Evolutionary conservation across 1,284 basidiomycete species (phyloP), one percentile per base, ranked within the genome.

Genomic region (Uromyces viciae-fabae): DNA sequence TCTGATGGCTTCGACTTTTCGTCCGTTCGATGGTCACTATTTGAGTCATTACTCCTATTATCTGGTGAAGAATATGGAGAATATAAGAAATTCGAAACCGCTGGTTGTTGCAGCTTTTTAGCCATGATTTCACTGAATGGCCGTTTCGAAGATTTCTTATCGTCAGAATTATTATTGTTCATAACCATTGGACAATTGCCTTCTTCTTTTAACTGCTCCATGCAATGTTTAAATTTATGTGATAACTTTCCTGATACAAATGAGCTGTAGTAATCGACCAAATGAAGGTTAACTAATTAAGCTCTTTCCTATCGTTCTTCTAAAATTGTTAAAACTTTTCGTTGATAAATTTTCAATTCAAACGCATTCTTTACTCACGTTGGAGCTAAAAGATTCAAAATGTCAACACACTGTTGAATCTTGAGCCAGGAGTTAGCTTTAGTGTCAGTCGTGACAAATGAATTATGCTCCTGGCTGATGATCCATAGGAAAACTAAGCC

Each of bases 51-150:
- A 22, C 22, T 33, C 43, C 8, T 8, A 28, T 69, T 49, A 19
- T 15, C 25, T 46, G 68, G 68, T 49, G 68, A 69, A 22, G 68
- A 19, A 43, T 69, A 43, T 33, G 43, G 42, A 5, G 68, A 69
- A 38, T 7, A 69, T 14, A 69, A 43, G 38, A 69, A 69, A 28
- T 69, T 69, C 17, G 42, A 69, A 49, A 69, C 43, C 1, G 68
- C 33, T 49, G 68, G 68, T 49, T 46, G 9, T 49, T 69, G 42
- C 42, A 69, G 42, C 33, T 69, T 69, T 19, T 69, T 49, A 22
- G 68, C 68, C 68, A 69, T 69, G 43, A 69, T 49, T 33, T 69
- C 68, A 28, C 68, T 69, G 2, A 69, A 49, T 19, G 68, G 68
- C 15, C 68, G 68, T 49, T 69, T 69, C 22, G 43, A 46, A 19